These are phyloP conservation scores for Rhynchosporium secalis DNA, from an alignment of 2,329 filamentous ascomycete genomes.

Conservation along the genomic window DNA sequence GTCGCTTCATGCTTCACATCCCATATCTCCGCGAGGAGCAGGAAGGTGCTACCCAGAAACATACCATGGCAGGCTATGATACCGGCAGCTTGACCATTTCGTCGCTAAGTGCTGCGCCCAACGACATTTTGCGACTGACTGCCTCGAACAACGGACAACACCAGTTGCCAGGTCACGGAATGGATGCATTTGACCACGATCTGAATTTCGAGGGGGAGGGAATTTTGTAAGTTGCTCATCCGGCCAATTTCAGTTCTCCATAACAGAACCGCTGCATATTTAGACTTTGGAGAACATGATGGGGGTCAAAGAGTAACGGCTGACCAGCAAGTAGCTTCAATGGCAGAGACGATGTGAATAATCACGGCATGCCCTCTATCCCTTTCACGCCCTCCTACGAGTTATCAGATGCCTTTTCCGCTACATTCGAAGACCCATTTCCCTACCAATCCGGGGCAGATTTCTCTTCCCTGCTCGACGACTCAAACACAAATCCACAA, in stretches of 20 bases:
- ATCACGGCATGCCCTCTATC: slow-evolving; percentile 42
- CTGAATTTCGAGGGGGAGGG: slow-evolving; percentile 35
- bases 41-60: background rate
- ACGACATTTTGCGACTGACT: slow-evolving; percentile 35
- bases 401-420: slow-evolving; percentile 58
- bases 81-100: slow-evolving; percentile 21
- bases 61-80: slow-evolving; percentile 25
- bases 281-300: background rate
- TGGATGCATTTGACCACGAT: slow-evolving; percentile 38
- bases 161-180: slow-evolving; percentile 22
- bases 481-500: slow-evolving; percentile 27
- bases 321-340: slow-evolving; percentile 17
- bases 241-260: background rate
- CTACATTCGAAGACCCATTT: slow-evolving; percentile 67
- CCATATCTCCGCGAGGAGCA: slow-evolving; percentile 13
- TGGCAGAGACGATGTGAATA: slow-evolving; percentile 44
- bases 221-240: slow-evolving; percentile 32
- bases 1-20: slow-evolving; percentile 23
- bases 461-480: slow-evolving; percentile 41
- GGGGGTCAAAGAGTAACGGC: background rate
- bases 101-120: slow-evolving; percentile 23
- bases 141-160: slow-evolving; percentile 22
- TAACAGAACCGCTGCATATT: background rate
- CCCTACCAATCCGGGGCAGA: slow-evolving; percentile 52
- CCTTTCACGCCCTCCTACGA: slow-evolving; percentile 62